These are phyloP conservation scores for Rhododendron kiyosumense DNA, from an alignment of 148 eudicot genomes.

Conservation along the genomic window DNA sequence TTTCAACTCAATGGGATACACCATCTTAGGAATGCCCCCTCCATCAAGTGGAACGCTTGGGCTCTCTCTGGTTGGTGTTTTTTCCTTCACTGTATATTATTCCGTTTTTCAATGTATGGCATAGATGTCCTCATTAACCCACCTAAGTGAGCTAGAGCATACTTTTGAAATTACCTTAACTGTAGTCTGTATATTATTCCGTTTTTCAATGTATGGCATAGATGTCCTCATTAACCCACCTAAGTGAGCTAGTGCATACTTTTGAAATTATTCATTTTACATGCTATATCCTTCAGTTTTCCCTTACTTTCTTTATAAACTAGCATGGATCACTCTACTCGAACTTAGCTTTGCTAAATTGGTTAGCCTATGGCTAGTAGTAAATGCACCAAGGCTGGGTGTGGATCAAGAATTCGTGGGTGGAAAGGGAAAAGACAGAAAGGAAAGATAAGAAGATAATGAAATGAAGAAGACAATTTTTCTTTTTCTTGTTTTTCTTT, in stretches of 20 bases:
- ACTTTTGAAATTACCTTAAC: neutral
- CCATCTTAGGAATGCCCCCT: conserved; percentile 82
- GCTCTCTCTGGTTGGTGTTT: conserved; percentile 58
- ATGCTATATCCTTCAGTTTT: neutral
- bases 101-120: neutral
- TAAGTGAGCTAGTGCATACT: neutral
- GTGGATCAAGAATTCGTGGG: neutral
- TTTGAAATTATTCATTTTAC: neutral
- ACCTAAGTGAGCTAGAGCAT: neutral
- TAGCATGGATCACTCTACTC: neutral
- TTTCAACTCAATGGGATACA: conserved; percentile 66
- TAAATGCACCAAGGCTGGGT: neutral
- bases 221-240: neutral
- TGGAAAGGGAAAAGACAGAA: neutral
- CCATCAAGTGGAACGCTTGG: conserved; percentile 93
- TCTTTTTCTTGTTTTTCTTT: neutral
- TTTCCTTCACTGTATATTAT: neutral
- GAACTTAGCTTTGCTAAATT: neutral
- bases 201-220: neutral
- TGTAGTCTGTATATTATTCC: neutral
- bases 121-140: neutral
- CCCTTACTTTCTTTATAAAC: neutral
- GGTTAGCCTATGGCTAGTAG: neutral
- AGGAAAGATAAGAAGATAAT: neutral
- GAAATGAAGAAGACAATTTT: neutral